Base-by-base conservation (phyloP, 768 basidiomycete species). In the Chalciporus pseudorubinellus region DNA sequence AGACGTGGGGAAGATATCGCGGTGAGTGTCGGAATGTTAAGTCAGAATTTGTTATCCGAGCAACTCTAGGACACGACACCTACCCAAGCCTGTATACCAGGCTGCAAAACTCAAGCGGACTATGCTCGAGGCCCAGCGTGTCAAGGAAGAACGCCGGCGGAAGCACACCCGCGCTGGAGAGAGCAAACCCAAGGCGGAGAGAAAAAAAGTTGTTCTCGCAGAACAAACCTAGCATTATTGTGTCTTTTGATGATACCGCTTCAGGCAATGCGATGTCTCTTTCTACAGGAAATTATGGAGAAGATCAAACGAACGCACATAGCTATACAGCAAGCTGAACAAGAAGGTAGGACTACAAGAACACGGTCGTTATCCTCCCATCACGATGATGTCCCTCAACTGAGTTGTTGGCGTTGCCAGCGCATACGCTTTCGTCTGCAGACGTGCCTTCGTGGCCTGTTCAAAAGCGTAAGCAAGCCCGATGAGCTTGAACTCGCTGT, bases 121-220 rank as follows among this genome's bases (percentile, higher is more conserved):
- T 39, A 98, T 98, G 95, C 68, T 95, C 64, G 94, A 94, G 26
- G 86, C 93, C 4, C 76, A 77, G 39, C 81, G 87, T 51, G 89
- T 88, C 78, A 98, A 97, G 73, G 94, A 99, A 62, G 95, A 98
- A 66, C 81, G 94, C 57, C 77, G 95, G 56, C 76, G 95, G 67
- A 87, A 85, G 63, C 95, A 98, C 67, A 88, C 95, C 7, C 79
- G 92, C 22, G 83, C 83, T 12, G 94, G 93, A 39, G 83, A 85
- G 67, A 81, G 70, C 70, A 97, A 93, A 64, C 95, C 95, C 9
- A 91, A 88, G 65, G 82, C 93, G 36, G 94, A 94, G 77, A 82
- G 87, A 70, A 94, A 93, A 74, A 95, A 89, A 68, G 73, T 85
- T 38, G 89, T 98, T 55, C 73, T 93, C 55, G 77, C 77, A 40